Percentiles rank a stretch among this genome's conserved stretches.
Evolutionary conservation across 768 basidiomycete species (phyloP).

Genomic region (Gloeostereum incarnatum): DNA sequence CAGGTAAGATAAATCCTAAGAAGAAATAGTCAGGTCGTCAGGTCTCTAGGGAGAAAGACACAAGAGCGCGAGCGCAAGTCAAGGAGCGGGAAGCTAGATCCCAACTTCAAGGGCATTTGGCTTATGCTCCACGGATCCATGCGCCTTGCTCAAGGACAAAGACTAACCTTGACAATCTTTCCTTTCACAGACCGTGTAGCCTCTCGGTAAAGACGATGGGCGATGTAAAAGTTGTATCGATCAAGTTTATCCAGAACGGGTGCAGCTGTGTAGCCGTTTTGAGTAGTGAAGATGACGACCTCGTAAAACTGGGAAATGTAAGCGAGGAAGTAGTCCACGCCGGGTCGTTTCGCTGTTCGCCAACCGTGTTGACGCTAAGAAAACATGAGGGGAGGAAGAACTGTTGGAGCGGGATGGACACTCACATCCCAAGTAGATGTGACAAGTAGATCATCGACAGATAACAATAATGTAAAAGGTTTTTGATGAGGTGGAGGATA

Average conservation of each 20-base stretch:
- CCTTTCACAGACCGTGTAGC: slow-evolving; percentile 79
- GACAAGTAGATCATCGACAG: slow-evolving; percentile 86
- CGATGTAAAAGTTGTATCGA: slow-evolving; percentile 83
- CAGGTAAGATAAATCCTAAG: slow-evolving; percentile 83
- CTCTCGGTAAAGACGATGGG: slow-evolving; percentile 89
- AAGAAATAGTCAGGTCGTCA: neutral
- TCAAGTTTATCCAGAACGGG: slow-evolving; percentile 92
- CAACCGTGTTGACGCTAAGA: slow-evolving; percentile 84
- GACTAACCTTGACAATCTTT: slow-evolving; percentile 70
- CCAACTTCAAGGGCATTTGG: no score
- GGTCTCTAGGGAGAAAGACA: neutral
- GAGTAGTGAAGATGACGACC: slow-evolving; percentile 90
- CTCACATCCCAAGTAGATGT: slow-evolving; percentile 94
- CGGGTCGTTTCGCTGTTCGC: slow-evolving; percentile 96
- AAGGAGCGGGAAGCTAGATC: no score
- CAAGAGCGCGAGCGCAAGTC: no score
- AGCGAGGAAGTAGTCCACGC: slow-evolving; percentile 95
- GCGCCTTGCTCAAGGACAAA: neutral
- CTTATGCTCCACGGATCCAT: no score
- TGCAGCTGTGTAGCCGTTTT: slow-evolving; percentile 79
- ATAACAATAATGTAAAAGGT: slow-evolving; percentile 87
- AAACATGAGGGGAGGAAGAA: neutral
- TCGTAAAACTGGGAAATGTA: slow-evolving; percentile 99
- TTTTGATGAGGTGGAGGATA: slow-evolving; percentile 76
- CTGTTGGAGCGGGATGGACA: slow-evolving; percentile 11